These are phyloP conservation scores for Fennellomyces sp. DNA, from an alignment of 371 early-diverging fungal species.

Conservation along the genomic window DNA sequence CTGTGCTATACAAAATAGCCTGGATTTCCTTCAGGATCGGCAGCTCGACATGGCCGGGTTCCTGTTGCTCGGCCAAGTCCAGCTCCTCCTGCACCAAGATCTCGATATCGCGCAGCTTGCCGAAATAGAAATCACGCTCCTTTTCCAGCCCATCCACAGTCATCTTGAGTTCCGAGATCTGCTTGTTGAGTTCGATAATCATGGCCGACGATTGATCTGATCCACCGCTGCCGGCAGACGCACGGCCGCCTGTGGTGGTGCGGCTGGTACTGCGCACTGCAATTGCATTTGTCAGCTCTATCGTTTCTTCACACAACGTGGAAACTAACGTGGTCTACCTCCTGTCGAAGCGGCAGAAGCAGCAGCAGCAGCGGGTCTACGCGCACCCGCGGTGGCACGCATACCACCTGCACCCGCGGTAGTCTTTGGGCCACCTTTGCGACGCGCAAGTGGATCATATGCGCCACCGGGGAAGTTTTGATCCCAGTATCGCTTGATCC, in stretches of 20 bases:
- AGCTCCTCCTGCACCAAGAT: conserved; percentile 80
- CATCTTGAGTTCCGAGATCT: conserved; percentile 75
- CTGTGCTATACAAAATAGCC: conserved; percentile 85
- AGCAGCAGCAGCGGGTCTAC: conserved; percentile 20
- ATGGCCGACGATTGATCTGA: conserved; percentile 38
- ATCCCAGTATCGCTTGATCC: conserved; percentile 92
- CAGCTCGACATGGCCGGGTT: conserved; percentile 20
- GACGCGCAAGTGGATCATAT: conserved; percentile 84
- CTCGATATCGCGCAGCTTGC: conserved; percentile 91
- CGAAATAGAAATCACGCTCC: conserved; percentile 95
- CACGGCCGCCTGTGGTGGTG: conserved; percentile 23
- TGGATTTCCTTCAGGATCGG: conserved; percentile 77
- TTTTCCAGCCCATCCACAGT: conserved; percentile 86
- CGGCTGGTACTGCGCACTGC: conserved; percentile 28
- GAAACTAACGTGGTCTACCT: neutral
- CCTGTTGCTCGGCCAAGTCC: conserved; percentile 40
- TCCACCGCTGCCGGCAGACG: conserved; percentile 26
- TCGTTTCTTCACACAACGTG: too few relatives aligned
- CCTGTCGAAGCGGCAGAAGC: neutral
- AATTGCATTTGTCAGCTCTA: neutral
- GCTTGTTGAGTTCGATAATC: conserved; percentile 67
- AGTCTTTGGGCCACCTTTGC: conserved; percentile 58
- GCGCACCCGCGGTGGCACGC: conserved; percentile 36
- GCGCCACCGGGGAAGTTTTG: conserved; percentile 76
- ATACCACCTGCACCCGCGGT: conserved; percentile 22